phyloP scores from a whole-genome alignment of 1,284 basidiomycete species.

The Inonotus obliquus region DNA sequence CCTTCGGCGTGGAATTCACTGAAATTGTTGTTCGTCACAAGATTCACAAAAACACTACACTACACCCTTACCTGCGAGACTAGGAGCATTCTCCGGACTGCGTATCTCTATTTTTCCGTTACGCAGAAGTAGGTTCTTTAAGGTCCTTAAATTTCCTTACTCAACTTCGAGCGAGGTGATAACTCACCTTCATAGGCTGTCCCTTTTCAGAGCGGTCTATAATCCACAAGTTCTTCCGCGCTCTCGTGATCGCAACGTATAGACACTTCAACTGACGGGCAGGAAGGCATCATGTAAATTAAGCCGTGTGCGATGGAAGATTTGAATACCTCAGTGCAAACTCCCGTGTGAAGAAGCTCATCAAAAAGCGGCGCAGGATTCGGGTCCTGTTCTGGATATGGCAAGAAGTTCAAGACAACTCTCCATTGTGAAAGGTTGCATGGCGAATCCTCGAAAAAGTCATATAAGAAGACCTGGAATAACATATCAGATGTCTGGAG shows the following conservation, averaged over 20 bases:
- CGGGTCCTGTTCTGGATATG: slow-evolving; percentile 17
- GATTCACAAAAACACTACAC: neutral
- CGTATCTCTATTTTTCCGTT: slow-evolving; percentile 39
- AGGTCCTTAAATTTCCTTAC: neutral
- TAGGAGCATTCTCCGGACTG: slow-evolving; percentile 40
- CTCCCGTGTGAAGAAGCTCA: slow-evolving; percentile 45
- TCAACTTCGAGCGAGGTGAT: neutral
- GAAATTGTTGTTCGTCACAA: neutral
- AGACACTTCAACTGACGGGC: slow-evolving; percentile 59
- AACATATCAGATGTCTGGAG: neutral
- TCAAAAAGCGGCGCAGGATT: slow-evolving; percentile 47
- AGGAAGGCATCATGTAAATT: slow-evolving; percentile 4
- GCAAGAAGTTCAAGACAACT: slow-evolving; percentile 45
- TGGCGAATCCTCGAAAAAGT: slow-evolving; percentile 65
- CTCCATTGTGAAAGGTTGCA: slow-evolving; percentile 52
- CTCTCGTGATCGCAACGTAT: slow-evolving; percentile 68
- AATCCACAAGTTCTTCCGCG: slow-evolving; percentile 64
- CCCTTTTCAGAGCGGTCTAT: slow-evolving; percentile 53
- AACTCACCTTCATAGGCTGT: slow-evolving; percentile 52
- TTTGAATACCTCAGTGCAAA: slow-evolving; percentile 54
- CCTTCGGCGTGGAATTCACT: slow-evolving; percentile 39
- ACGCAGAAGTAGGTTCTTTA: slow-evolving; percentile 46
- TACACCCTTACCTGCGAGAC: slow-evolving; percentile 33
- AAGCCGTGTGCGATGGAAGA: slow-evolving; percentile 1
- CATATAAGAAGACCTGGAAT: slow-evolving; percentile 61